A percentile compares a stretch with the other conserved stretches of the same genome.
These are phyloP conservation scores for Aspergillaceae sp. DNA, from an alignment of 2,329 filamentous ascomycete species.

Conservation along the genomic window DNA sequence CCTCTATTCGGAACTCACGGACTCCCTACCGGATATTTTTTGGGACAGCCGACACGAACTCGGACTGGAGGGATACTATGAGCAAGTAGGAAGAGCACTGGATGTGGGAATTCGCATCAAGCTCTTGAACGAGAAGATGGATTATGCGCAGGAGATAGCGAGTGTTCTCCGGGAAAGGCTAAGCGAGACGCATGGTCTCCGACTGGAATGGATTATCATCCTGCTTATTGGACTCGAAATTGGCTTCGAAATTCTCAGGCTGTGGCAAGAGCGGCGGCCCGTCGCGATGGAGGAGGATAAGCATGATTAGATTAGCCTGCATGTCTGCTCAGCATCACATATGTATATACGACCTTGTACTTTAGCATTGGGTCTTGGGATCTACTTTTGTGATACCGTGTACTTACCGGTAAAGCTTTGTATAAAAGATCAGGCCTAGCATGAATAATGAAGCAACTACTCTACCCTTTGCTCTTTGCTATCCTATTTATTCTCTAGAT, in stretches of 20 bases:
- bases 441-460: no score
- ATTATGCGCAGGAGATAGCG: constrained; percentile 93
- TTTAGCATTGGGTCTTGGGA: neutral
- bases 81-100: constrained; percentile 79
- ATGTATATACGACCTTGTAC: neutral
- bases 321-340: neutral
- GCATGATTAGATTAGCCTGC: neutral
- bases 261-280: constrained; percentile 54
- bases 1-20: constrained; percentile 92
- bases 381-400: neutral
- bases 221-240: constrained; percentile 88
- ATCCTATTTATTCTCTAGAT: no score
- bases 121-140: constrained; percentile 91
- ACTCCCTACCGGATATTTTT: constrained; percentile 89
- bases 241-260: constrained; percentile 68
- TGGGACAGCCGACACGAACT: constrained; percentile 89
- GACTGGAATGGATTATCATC: constrained; percentile 94
- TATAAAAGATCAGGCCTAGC: no score
- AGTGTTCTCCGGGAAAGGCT: constrained; percentile 78
- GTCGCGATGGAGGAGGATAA: constrained; percentile 18
- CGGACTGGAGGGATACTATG: constrained; percentile 87
- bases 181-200: constrained; percentile 79
- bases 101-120: constrained; percentile 89
- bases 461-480: no score
- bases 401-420: neutral